Evolutionary conservation across 192 early-diverging fungal species (phyloP).

Genomic region (Linnemannia hyalina): DNA sequence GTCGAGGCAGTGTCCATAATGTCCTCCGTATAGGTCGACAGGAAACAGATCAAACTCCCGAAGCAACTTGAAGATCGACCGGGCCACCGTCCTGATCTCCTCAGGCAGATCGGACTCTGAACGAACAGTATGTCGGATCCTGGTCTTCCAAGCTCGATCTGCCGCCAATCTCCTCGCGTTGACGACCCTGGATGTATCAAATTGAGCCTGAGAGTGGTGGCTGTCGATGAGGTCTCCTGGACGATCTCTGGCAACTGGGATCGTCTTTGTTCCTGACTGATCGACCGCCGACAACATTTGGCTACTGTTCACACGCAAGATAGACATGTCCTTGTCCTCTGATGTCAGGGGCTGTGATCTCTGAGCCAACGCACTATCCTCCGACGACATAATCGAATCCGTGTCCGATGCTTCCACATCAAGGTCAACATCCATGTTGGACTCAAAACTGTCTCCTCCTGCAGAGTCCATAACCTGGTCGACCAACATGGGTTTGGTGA

Average conservation of each 20-base stretch:
- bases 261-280: constrained; percentile 31
- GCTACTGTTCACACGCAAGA: constrained; percentile 41
- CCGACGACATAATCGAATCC: constrained; percentile 38
- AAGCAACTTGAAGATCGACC: constrained; percentile 54
- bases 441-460: constrained; percentile 2
- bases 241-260: neutral
- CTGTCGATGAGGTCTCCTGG: neutral
- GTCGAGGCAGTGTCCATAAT: neutral
- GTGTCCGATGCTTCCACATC: constrained; percentile 37
- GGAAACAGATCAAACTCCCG: constrained; percentile 49
- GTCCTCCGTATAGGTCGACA: neutral
- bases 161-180: constrained; percentile 18
- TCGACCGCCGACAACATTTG: constrained; percentile 37
- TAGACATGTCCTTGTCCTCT: constrained; percentile 38
- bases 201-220: neutral
- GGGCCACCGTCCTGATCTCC: constrained; percentile 45
- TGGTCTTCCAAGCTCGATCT: constrained; percentile 42
- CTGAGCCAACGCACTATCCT: constrained; percentile 23
- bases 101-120: constrained; percentile 51
- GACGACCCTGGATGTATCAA: neutral
- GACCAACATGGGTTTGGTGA: constrained; percentile 47
- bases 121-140: constrained; percentile 43
- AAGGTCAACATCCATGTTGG: constrained; percentile 12
- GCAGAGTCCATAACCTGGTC: constrained; percentile 56
- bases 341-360: neutral